Percentiles rank a stretch among this genome's conserved stretches.
These are phyloP conservation scores for Rhynchospora pubera DNA, from an alignment of 176 grass and related monocot species.

Conservation along the genomic window DNA sequence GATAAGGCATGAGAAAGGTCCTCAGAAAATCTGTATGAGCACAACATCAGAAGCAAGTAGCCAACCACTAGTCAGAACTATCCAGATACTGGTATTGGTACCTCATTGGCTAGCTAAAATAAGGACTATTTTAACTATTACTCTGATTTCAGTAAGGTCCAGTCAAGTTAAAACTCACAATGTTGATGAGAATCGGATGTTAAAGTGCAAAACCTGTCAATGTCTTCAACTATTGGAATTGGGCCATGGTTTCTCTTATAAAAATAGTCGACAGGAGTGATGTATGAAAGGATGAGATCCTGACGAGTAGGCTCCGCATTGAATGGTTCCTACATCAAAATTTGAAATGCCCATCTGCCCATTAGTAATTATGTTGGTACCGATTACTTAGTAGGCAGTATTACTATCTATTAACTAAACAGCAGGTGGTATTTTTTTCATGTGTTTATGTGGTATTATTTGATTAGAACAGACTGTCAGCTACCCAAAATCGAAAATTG, in stretches of 20 bases:
- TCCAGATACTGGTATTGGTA: not conserved
- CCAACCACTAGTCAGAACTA: not conserved
- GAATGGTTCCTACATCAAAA: slow-evolving; percentile 79
- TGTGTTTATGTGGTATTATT: not conserved
- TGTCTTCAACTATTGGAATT: slow-evolving; percentile 75
- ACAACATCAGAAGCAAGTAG: not conserved
- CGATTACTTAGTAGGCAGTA: too few species aligned
- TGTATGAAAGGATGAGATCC: slow-evolving; percentile 55
- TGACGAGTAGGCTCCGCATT: slow-evolving; percentile 85
- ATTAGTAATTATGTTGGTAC: not conserved
- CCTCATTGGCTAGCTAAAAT: not conserved
- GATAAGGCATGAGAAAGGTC: not conserved
- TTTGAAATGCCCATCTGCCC: not conserved
- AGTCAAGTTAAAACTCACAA: not conserved
- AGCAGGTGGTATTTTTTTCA: not conserved
- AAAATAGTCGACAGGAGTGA: slow-evolving; percentile 90
- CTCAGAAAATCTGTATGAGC: not conserved
- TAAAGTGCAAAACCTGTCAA: slow-evolving; percentile 42
- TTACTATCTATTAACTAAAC: too few species aligned
- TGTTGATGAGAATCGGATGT: not conserved
- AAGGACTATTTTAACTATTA: not conserved
- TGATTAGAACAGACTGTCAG: too few species aligned
- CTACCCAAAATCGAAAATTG: not conserved
- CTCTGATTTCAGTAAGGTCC: not conserved
- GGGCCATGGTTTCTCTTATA: slow-evolving; percentile 98